Evolutionary conservation across 2,329 filamentous ascomycete species (phyloP), one percentile per base, ranked within the genome.

Genomic region (Leptographium procerum): DNA sequence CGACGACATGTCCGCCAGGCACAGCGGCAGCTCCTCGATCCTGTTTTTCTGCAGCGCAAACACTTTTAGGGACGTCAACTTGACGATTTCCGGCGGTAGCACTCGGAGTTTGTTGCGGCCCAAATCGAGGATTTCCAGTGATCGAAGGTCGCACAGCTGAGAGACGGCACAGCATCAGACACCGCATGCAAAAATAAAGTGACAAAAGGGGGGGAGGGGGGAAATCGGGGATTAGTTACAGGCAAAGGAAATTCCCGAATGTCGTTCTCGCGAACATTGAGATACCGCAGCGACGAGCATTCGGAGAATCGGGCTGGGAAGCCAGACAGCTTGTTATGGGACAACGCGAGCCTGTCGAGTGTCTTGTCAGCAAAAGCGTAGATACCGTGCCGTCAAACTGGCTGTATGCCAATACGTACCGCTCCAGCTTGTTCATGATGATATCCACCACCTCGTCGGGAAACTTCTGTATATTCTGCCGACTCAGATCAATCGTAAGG

Each of bases 111-210:
- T 89, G 69, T 97, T 97, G 65, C 89, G 84, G 69, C 91, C 91
- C 57, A 97, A 80, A 72, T 97, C 92, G 61, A 97, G 81, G 60
- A 96, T 96, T 72, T 97, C 91, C 58, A 97, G 81, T 36, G 90
- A 88, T 56, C 83, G 86, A 61, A 97, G 79, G 70, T 91, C 85
- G 69, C 92, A 91, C 60, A 97, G 82, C 91, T 95, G 68, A 55
- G 60, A 56, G 52, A 45, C 33, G 13, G 29, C 47, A 50, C 47
- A 28, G n/a, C 47, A 31, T 50, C 26, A 50, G 47, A 50, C 47
- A 31, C 47, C 14, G 47, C 47, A 50, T 50, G 16, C 47, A 28
- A 16, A 50, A n/a, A n/a, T n/a, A n/a, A n/a, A n/a, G n/a, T 50
- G 47, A 28, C 47, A 45, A 11, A 26, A 28, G 5, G 24, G 16